phyloP scores from a whole-genome alignment of 2,329 filamentous ascomycete species.

The Phialocephala subalpina region DNA sequence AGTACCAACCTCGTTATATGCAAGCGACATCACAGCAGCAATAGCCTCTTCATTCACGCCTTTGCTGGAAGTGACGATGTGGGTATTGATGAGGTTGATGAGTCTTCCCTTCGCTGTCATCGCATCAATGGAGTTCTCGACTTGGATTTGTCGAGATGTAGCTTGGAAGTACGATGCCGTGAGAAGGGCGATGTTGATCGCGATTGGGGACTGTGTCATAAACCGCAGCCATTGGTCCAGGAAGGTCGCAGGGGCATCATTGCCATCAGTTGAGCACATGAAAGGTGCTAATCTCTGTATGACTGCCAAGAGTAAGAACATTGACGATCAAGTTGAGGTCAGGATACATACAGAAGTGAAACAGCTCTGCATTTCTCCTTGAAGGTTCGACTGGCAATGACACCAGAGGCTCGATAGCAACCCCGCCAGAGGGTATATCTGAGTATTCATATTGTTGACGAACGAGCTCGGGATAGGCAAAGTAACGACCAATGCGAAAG shows the following conservation, averaged over 20 bases:
- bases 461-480: conserved; percentile 9
- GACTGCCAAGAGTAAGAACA: conserved; percentile 30
- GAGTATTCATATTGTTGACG: conserved; percentile 6
- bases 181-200: conserved; percentile 43
- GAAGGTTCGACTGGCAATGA: conserved; percentile 38
- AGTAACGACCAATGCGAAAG: conserved; percentile 16
- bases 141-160: conserved; percentile 31
- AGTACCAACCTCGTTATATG: conserved; percentile 42
- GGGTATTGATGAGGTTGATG: conserved; percentile 41
- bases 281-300: conserved; percentile 42
- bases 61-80: conserved; percentile 33
- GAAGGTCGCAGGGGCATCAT: conserved; percentile 37
- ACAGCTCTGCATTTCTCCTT: conserved; percentile 37
- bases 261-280: conserved; percentile 44
- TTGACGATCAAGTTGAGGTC: neutral
- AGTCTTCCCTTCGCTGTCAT: conserved; percentile 40
- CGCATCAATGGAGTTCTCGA: conserved; percentile 39
- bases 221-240: conserved; percentile 40
- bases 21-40: conserved; percentile 42
- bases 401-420: conserved; percentile 49
- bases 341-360: conserved; percentile 41
- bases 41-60: conserved; percentile 41
- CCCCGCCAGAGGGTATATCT: conserved; percentile 19
- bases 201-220: conserved; percentile 44
- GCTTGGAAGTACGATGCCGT: conserved; percentile 44